Percentiles rank a stretch among this genome's conserved stretches.
Evolutionary conservation across 2,329 filamentous ascomycete genomes (phyloP).

Genomic region (Juglanconis sp.): DNA sequence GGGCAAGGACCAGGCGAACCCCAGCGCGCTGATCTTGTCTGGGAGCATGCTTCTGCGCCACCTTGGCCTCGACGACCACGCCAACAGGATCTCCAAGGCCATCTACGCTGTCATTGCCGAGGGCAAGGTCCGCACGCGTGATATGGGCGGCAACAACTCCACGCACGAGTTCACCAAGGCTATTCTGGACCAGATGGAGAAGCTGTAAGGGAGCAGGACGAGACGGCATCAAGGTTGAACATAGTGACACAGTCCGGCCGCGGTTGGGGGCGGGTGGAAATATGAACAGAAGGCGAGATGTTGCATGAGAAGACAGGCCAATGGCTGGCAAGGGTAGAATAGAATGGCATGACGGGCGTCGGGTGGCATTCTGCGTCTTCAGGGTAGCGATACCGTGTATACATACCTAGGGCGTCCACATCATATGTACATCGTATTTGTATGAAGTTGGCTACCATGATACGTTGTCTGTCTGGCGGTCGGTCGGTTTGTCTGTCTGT

Average conservation of each 20-base stretch:
- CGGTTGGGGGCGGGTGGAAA: background rate
- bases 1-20: slow-evolving; percentile 99
- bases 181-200: slow-evolving; percentile 94
- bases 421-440: slow-evolving; percentile 14
- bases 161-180: slow-evolving; percentile 95
- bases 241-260: no score
- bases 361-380: slow-evolving; percentile 15
- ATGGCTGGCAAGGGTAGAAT: background rate
- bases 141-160: slow-evolving; percentile 89
- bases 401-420: slow-evolving; percentile 17
- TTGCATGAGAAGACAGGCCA: background rate
- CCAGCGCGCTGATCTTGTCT: slow-evolving; percentile 90
- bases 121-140: slow-evolving; percentile 82
- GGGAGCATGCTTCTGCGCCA: slow-evolving; percentile 97
- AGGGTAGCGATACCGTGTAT: slow-evolving; percentile 17
- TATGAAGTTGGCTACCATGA: no score
- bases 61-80: slow-evolving; percentile 94
- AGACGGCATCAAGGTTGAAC: background rate
- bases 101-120: slow-evolving; percentile 77
- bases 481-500: no score
- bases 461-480: no score
- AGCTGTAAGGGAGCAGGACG: slow-evolving; percentile 41
- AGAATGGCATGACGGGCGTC: slow-evolving; percentile 14
- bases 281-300: background rate
- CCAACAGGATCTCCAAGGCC: slow-evolving; percentile 94